phyloP scores from a whole-genome alignment of 768 basidiomycete species.

The Saitozyma podzolica region DNA sequence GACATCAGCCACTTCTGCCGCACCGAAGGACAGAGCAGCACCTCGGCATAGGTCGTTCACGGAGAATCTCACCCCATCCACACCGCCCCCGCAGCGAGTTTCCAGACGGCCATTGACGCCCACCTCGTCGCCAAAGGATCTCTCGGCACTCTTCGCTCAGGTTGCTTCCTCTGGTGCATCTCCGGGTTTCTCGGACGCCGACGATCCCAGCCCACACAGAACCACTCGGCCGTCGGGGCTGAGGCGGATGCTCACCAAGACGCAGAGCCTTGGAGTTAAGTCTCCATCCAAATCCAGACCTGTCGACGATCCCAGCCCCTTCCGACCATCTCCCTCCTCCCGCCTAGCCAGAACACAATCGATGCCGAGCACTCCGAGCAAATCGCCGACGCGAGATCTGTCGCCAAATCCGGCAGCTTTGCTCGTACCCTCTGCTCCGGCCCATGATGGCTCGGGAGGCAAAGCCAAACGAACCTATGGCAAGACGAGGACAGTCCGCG shows the following conservation, averaged over 20 bases:
- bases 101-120: constrained; percentile 16
- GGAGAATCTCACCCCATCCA: constrained; percentile 4
- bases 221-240: constrained; percentile 11
- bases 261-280: constrained; percentile 33
- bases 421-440: neutral
- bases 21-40: too few relatives aligned
- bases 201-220: neutral
- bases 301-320: neutral
- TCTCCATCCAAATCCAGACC: constrained; percentile 15
- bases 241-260: constrained; percentile 38
- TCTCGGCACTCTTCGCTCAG: constrained; percentile 25
- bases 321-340: constrained; percentile 3
- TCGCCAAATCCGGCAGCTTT: neutral
- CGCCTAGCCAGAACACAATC: neutral
- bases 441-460: constrained; percentile 16
- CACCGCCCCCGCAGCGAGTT: constrained; percentile 5
- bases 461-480: constrained; percentile 36
- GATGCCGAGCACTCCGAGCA: neutral
- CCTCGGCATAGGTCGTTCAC: neutral
- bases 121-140: constrained; percentile 22
- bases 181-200: neutral
- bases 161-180: constrained; percentile 15
- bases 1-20: neutral
- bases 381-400: neutral
- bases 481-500: constrained; percentile 19